A percentile compares a stretch with the other conserved stretches of the same genome.
These are phyloP conservation scores for Chlorella sorokiniana DNA, from an alignment of 139 green algal genomes.

Conservation along the genomic window DNA sequence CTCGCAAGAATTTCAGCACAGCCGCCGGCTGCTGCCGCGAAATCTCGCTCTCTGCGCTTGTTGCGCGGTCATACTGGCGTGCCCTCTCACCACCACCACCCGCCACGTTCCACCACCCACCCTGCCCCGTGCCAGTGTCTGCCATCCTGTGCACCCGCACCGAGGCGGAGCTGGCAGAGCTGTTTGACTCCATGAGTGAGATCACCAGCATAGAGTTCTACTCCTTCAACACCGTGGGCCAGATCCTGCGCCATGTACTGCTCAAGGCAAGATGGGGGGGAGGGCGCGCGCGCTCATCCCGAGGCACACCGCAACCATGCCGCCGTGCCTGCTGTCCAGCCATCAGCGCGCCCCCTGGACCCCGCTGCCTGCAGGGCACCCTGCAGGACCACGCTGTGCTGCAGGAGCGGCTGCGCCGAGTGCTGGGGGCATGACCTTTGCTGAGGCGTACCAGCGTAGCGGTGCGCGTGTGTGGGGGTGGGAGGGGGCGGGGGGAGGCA, in stretches of 20 bases:
- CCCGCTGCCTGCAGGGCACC: slow-evolving; percentile 12
- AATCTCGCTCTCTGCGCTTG: no score
- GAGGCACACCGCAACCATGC: neutral
- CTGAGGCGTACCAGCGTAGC: slow-evolving; percentile 85
- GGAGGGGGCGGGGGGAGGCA: no score
- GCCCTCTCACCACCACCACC: neutral
- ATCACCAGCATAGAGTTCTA: slow-evolving; percentile 84
- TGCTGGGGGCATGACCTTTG: slow-evolving; percentile 89
- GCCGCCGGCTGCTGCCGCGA: no score
- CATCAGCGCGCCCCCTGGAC: neutral
- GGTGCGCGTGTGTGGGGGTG: slow-evolving; percentile 25
- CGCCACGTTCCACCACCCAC: neutral
- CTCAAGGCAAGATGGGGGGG: slow-evolving; percentile 47
- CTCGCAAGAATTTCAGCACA: no score
- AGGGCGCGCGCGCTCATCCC: no score
- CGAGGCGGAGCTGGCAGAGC: slow-evolving; percentile 75
- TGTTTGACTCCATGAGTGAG: slow-evolving; percentile 56
- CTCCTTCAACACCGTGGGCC: slow-evolving; percentile 70
- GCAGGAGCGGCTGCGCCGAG: slow-evolving; percentile 66
- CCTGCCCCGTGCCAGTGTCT: slow-evolving; percentile 46
- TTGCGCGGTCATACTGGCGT: no score
- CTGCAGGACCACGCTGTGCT: slow-evolving; percentile 30
- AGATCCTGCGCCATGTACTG: slow-evolving; percentile 74
- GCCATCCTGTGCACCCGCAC: slow-evolving; percentile 77
- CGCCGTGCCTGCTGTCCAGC: neutral